A percentile compares a stretch with the other conserved stretches of the same genome.
Conservation (phyloP, 73 alveolate species). For the Stentor roeselii region DNA sequence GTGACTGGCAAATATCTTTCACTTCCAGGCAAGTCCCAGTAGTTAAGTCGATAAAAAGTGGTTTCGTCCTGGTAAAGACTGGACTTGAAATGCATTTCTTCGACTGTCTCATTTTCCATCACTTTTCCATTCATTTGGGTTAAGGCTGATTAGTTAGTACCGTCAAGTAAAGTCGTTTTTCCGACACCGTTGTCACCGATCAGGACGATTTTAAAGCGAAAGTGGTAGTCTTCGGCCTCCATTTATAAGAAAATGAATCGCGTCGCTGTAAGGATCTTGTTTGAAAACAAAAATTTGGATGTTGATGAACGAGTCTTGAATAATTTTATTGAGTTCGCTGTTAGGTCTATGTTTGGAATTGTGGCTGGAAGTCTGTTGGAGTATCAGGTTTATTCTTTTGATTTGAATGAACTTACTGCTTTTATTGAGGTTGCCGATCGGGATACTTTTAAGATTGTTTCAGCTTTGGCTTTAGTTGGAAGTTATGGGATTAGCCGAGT, state of each 20-base stretch:
- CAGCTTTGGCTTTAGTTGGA: background rate
- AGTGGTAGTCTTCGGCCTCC: constrained; percentile 81
- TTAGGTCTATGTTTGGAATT: background rate
- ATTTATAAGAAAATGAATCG: background rate
- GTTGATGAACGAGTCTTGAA: background rate
- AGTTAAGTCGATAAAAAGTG: constrained; percentile 73
- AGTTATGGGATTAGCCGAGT: background rate
- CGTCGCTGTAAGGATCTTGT: background rate
- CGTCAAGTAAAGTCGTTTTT: constrained; percentile 88
- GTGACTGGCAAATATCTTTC: constrained; percentile 91
- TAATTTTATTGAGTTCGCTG: background rate
- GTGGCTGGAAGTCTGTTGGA: background rate
- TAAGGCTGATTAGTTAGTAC: constrained; percentile 73
- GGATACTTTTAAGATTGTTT: background rate
- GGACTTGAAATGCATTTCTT: constrained; percentile 81
- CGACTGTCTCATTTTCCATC: constrained; percentile 85
- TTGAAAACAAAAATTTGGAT: background rate
- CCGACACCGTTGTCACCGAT: constrained; percentile 95
- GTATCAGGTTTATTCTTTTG: background rate
- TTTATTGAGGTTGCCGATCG: background rate
- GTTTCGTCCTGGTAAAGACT: constrained; percentile 77
- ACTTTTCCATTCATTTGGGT: constrained; percentile 89
- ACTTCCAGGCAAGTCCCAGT: constrained; percentile 98
- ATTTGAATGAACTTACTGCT: too few species aligned
- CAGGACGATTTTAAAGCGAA: constrained; percentile 72